These are phyloP conservation scores for Rhizoclosmatium sp. DNA, from an alignment of 192 early-diverging fungal genomes.

Conservation along the genomic window DNA sequence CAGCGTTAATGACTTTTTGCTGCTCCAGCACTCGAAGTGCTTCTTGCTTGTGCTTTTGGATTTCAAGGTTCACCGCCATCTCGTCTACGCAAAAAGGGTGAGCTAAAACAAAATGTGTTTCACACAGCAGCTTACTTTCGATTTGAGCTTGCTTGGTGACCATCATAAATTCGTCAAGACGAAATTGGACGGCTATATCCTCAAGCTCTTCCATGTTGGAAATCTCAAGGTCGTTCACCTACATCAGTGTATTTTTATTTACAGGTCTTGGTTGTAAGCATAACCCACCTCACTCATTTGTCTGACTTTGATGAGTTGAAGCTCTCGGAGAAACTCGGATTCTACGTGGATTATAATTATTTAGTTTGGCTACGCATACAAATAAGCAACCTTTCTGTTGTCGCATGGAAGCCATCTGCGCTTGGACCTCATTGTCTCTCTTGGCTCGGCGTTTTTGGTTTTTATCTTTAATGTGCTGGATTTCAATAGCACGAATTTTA, in stretches of 20 bases:
- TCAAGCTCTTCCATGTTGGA: constrained; percentile 30
- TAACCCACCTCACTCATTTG: constrained; percentile 28
- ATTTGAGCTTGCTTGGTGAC: constrained; percentile 3
- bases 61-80: constrained; percentile 16
- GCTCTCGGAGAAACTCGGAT: constrained; percentile 36
- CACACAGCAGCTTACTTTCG: constrained; percentile 9
- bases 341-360: constrained; percentile 3
- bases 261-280: not conserved
- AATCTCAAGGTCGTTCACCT: constrained; percentile 38
- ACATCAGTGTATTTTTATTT: not conserved
- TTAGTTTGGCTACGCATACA: not conserved
- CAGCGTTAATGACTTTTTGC: constrained; percentile 1
- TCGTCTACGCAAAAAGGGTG: too few species aligned
- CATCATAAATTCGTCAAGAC: constrained; percentile 32
- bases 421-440: constrained; percentile 31
- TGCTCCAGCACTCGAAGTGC: constrained; percentile 8
- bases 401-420: constrained; percentile 23
- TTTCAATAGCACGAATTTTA: constrained; percentile 24
- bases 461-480: constrained; percentile 26
- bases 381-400: constrained; percentile 33
- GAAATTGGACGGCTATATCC: constrained; percentile 3
- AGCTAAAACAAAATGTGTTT: not conserved
- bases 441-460: constrained; percentile 8
- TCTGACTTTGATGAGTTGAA: constrained; percentile 29
- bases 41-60: constrained; percentile 14